phyloP scores from a whole-genome alignment of 208 protist genomes.

The Leishmania guyanensis region DNA sequence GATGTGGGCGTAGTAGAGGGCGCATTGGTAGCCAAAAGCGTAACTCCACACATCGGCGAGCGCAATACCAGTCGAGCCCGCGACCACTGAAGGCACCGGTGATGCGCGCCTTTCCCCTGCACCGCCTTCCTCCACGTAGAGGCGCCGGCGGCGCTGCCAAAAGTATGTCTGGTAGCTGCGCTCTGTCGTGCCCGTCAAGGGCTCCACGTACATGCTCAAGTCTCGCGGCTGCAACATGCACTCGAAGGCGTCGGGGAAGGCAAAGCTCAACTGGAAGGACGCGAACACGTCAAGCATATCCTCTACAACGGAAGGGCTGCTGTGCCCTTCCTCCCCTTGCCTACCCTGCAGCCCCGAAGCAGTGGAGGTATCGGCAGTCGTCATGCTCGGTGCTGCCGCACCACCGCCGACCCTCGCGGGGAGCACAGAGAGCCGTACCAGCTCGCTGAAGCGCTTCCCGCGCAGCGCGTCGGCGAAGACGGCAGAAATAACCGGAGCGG shows the following conservation, averaged over 20 bases:
- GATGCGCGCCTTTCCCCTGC: background rate
- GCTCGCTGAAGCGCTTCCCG: constrained; percentile 53
- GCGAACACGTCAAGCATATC: constrained; percentile 74
- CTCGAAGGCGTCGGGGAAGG: constrained; percentile 56
- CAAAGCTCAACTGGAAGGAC: constrained; percentile 69
- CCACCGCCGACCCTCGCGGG: constrained; percentile 22
- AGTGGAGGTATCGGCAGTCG: background rate
- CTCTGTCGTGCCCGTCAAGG: constrained; percentile 27
- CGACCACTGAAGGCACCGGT: background rate
- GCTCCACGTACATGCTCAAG: constrained; percentile 51
- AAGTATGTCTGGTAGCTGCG: constrained; percentile 63
- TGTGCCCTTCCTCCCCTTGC: background rate
- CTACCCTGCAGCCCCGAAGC: background rate
- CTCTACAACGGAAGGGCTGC: background rate
- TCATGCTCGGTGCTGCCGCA: background rate
- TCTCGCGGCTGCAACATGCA: constrained; percentile 56
- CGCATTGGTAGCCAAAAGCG: constrained; percentile 83
- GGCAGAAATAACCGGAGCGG: constrained; percentile 36
- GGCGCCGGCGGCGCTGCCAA: constrained; percentile 65
- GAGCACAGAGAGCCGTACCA: constrained; percentile 61
- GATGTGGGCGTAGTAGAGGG: constrained; percentile 74
- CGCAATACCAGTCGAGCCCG: constrained; percentile 2
- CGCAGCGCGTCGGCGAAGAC: constrained; percentile 63
- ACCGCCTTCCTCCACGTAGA: constrained; percentile 16
- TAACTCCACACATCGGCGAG: constrained; percentile 76